These are phyloP conservation scores for Spiraea crenata DNA, from an alignment of 331 rosid species.

Conservation along the genomic window DNA sequence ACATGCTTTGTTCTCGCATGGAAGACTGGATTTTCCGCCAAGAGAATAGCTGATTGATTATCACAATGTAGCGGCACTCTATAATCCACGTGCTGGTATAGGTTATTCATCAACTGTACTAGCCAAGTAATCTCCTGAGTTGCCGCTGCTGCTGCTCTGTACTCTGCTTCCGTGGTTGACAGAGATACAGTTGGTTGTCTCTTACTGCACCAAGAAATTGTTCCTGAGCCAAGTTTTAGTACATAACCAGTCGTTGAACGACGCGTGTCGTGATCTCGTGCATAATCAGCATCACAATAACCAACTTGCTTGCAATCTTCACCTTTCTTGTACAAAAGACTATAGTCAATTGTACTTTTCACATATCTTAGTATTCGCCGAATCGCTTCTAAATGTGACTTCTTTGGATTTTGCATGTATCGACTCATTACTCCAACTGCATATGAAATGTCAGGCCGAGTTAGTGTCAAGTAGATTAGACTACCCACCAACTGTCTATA, in stretches of 20 bases:
- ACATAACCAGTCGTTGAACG: not conserved
- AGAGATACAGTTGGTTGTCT: not conserved
- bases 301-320: not conserved
- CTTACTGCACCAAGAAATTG: not conserved
- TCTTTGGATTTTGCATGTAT: slow-evolving; percentile 9
- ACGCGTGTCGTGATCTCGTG: not conserved
- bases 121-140: not conserved
- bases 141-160: too few species aligned
- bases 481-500: slow-evolving; percentile 14
- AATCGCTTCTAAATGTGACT: not conserved
- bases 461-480: not conserved
- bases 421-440: slow-evolving; percentile 2
- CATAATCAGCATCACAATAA: slow-evolving; percentile 1
- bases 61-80: not conserved
- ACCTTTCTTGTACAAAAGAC: not conserved
- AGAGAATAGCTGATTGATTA: not conserved
- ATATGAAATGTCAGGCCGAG: not conserved
- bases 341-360: not conserved
- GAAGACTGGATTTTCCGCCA: not conserved
- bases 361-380: not conserved
- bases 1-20: not conserved
- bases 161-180: not conserved
- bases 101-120: not conserved
- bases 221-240: not conserved
- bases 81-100: not conserved